These are phyloP conservation scores for Yarrowia sp. DNA, from an alignment of 805 yeast genomes.

Conservation along the genomic window DNA sequence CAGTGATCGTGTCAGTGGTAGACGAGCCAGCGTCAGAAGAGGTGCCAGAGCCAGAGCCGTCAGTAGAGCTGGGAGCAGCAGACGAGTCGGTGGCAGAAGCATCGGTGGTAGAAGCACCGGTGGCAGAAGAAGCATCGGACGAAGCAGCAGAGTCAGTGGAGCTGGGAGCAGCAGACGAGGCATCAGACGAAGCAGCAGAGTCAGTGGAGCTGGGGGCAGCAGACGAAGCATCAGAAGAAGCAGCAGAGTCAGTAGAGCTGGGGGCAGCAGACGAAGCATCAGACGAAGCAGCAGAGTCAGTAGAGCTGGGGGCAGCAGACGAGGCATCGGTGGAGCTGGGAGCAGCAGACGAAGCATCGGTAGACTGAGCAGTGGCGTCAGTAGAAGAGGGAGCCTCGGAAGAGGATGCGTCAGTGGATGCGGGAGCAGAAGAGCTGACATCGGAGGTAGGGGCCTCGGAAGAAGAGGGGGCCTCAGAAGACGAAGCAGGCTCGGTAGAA, in stretches of 20 bases:
- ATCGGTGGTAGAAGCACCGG: not conserved
- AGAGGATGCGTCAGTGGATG: not conserved
- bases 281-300: not conserved
- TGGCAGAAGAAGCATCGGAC: not conserved
- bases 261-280: not conserved
- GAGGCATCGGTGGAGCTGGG: not conserved
- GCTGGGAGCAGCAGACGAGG: not conserved
- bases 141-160: not conserved
- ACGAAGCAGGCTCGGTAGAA: not conserved
- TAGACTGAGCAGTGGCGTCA: not conserved
- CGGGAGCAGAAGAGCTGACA: not conserved
- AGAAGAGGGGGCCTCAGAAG: not conserved
- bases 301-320: not conserved
- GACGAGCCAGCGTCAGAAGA: not conserved
- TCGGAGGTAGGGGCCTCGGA: not conserved
- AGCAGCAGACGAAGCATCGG: too few relatives aligned
- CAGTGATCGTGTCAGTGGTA: not conserved
- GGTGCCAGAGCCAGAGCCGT: not conserved
- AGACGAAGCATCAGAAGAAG: not conserved
- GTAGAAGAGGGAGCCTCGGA: not conserved
- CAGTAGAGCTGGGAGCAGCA: not conserved
- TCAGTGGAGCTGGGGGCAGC: not conserved
- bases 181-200: not conserved
- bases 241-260: not conserved
- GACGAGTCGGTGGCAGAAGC: not conserved